A percentile compares a stretch with the other conserved stretches of the same genome.
Conservation (phyloP, 2,329 filamentous ascomycete species). For the Fusarium nisikadoi region DNA sequence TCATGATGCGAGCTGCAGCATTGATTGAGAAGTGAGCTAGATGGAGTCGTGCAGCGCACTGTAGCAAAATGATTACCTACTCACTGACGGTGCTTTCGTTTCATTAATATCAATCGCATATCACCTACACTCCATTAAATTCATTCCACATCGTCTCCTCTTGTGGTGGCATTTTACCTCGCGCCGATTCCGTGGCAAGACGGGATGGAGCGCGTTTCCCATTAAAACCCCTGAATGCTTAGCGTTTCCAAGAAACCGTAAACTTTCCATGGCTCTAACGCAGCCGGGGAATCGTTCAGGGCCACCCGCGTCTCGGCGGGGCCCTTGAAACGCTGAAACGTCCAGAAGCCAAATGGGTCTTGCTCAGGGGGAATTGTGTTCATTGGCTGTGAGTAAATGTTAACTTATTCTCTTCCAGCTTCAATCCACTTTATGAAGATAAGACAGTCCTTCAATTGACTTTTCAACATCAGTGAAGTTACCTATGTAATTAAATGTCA, state of each 20-base stretch:
- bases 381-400: slow-evolving; percentile 5
- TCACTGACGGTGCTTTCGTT: neutral
- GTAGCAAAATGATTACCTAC: too few relatives aligned
- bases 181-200: neutral
- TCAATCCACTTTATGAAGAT: neutral
- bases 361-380: slow-evolving; percentile 22
- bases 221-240: slow-evolving; percentile 38
- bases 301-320: slow-evolving; percentile 19
- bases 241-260: slow-evolving; percentile 28
- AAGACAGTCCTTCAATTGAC: neutral
- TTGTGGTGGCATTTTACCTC: neutral
- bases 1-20: neutral
- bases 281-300: slow-evolving; percentile 30
- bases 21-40: neutral
- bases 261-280: slow-evolving; percentile 30
- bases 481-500: neutral
- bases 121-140: too few relatives aligned
- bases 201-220: slow-evolving; percentile 7
- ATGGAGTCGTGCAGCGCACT: neutral
- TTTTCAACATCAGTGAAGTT: neutral
- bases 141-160: too few relatives aligned
- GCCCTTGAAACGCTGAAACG: slow-evolving; percentile 29
- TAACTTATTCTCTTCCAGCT: neutral
- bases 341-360: slow-evolving; percentile 18
- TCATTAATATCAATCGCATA: neutral